Percentiles rank a stretch among this genome's conserved stretches.
Conservation (phyloP, 2,329 filamentous ascomycete species). For the Monilinia fructicola region DNA sequence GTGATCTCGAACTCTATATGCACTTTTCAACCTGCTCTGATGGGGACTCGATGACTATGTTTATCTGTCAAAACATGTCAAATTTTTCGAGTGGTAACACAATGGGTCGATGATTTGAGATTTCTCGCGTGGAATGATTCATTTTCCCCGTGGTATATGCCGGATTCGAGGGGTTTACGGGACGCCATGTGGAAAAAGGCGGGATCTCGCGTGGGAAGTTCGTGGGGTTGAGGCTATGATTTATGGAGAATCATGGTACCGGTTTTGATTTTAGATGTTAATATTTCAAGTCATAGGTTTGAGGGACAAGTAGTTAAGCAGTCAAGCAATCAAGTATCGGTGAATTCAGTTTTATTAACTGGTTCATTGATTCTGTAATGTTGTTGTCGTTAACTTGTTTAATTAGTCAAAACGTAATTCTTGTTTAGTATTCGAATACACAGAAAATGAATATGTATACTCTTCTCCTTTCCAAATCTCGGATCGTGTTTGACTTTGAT, state of each 20-base stretch:
- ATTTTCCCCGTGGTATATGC: background rate
- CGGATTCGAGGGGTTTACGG: background rate
- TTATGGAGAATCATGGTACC: background rate
- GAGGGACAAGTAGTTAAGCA: too few relatives aligned
- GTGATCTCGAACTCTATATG: background rate
- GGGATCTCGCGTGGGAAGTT: background rate
- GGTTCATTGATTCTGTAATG: too few relatives aligned
- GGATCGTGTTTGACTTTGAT: too few relatives aligned
- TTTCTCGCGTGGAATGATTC: background rate
- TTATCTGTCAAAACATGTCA: background rate
- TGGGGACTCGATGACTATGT: background rate
- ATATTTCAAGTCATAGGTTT: fast-evolving
- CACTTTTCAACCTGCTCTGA: background rate
- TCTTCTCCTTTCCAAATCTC: too few relatives aligned
- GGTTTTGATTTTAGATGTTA: background rate
- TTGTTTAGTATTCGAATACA: too few relatives aligned
- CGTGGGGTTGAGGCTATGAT: background rate
- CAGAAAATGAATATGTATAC: too few relatives aligned
- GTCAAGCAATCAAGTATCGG: too few relatives aligned
- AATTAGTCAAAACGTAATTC: too few relatives aligned
- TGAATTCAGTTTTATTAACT: too few relatives aligned
- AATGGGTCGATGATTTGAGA: background rate
- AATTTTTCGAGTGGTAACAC: background rate
- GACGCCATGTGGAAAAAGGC: background rate
- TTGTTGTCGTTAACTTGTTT: too few relatives aligned